phyloP scores from a whole-genome alignment of 345 rosid species.

The Salix arbutifolia region DNA sequence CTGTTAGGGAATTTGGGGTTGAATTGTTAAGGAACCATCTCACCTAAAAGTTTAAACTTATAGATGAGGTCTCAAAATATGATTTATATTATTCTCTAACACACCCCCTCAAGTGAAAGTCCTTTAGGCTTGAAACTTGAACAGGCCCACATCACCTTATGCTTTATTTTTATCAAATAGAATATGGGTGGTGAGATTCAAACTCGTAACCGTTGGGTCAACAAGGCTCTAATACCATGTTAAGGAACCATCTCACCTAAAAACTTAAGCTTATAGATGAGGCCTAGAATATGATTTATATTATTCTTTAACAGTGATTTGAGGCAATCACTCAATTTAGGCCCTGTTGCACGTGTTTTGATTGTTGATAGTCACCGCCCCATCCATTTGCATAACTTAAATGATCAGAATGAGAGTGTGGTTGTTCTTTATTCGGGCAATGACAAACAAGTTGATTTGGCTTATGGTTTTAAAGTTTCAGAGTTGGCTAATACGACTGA shows the following conservation, averaged over 20 bases:
- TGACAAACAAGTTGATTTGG: slow-evolving; percentile 79
- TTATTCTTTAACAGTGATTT: slow-evolving; percentile 86
- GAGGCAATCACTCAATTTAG: slow-evolving; percentile 42
- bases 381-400: slow-evolving; percentile 82
- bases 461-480: slow-evolving; percentile 71
- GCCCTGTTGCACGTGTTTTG: slow-evolving; percentile 53
- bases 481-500: slow-evolving; percentile 65
- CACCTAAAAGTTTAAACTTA: no score
- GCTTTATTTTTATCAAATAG: no score
- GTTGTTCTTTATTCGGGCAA: slow-evolving; percentile 76
- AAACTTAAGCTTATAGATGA: slow-evolving; percentile 10
- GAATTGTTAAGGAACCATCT: neutral
- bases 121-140: no score
- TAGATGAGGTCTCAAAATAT: no score
- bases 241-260: no score
- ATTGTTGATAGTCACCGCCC: slow-evolving; percentile 94
- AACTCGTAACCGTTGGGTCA: no score
- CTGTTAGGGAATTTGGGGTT: slow-evolving; percentile 85
- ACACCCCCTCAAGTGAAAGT: no score
- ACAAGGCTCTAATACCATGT: no score
- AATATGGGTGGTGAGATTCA: no score
- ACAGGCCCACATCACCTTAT: no score
- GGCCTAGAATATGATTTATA: no score
- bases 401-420: slow-evolving; percentile 66
- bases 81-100: no score